Conservation (phyloP, 257 asterid species). For the Solanum appendiculatum region DNA sequence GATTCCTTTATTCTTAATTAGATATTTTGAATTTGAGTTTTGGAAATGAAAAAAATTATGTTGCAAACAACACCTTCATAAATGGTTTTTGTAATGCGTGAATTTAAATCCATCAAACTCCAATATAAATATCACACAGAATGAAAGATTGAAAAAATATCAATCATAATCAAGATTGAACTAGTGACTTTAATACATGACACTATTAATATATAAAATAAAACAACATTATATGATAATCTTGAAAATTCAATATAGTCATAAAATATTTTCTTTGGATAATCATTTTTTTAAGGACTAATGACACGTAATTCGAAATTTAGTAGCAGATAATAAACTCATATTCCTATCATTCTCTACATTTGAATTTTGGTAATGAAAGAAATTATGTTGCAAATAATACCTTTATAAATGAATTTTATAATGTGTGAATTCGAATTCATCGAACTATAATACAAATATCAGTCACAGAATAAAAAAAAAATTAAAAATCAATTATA, state of each 20-base stretch:
- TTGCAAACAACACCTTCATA: no score
- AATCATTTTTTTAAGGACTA: not conserved
- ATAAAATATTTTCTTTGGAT: not conserved
- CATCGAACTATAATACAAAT: no score
- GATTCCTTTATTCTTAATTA: no score
- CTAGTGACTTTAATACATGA: not conserved
- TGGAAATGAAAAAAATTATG: rapidly evolving
- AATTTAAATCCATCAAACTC: not conserved
- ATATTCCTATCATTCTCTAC: not conserved
- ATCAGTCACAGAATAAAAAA: no score
- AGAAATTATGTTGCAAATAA: not conserved
- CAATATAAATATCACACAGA: not conserved
- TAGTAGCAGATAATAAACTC: not conserved
- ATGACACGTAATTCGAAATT: not conserved
- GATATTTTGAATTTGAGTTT: not conserved
- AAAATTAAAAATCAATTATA: not conserved
- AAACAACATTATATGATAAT: not conserved
- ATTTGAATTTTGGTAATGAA: not conserved
- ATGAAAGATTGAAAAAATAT: not conserved
- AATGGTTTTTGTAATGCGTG: rapidly evolving
- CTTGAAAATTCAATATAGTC: not conserved
- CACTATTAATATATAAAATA: not conserved
- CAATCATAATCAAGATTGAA: not conserved
- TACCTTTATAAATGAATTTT: not conserved
- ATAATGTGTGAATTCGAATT: not conserved